These are phyloP conservation scores for Dioscorea dumetorum DNA, from an alignment of 106 monocot species.

Conservation along the genomic window DNA sequence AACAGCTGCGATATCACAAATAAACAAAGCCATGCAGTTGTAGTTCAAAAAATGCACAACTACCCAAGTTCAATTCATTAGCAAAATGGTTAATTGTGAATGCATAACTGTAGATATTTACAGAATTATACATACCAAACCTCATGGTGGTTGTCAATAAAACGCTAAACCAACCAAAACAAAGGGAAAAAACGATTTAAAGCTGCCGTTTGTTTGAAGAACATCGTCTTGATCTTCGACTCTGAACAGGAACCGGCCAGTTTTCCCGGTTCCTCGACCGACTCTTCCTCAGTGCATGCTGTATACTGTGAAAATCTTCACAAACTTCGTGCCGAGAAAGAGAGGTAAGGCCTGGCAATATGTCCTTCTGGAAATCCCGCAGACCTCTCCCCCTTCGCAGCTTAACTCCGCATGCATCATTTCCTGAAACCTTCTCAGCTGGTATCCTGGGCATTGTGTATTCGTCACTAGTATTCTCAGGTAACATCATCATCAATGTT, in stretches of 20 bases:
- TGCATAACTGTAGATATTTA: too few species aligned
- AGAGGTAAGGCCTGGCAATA: constrained; percentile 70
- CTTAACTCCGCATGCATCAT: constrained; percentile 19
- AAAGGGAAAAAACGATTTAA: too few species aligned
- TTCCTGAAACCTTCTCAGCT: constrained; percentile 5
- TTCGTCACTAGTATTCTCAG: constrained; percentile 32
- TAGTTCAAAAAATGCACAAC: too few species aligned
- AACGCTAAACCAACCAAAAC: too few species aligned
- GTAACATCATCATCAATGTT: constrained; percentile 32
- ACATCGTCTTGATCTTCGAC: constrained; percentile 17
- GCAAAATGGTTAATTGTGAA: too few species aligned
- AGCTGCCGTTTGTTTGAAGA: neutral
- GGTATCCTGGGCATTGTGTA: constrained; percentile 1
- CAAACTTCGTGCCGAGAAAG: constrained; percentile 82
- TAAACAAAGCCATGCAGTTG: too few species aligned
- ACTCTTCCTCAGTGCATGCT: constrained; percentile 36
- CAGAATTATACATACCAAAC: too few species aligned
- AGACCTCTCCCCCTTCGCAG: constrained; percentile 55
- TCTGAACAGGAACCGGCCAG: constrained; percentile 16
- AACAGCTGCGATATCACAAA: too few species aligned
- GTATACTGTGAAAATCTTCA: constrained; percentile 74
- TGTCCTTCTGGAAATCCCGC: constrained; percentile 73
- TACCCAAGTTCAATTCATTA: too few species aligned
- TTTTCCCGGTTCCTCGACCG: constrained; percentile 14
- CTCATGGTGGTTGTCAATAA: too few species aligned